Conservation (phyloP, 306 rosid species). For the Casuarina cunninghamiana region DNA sequence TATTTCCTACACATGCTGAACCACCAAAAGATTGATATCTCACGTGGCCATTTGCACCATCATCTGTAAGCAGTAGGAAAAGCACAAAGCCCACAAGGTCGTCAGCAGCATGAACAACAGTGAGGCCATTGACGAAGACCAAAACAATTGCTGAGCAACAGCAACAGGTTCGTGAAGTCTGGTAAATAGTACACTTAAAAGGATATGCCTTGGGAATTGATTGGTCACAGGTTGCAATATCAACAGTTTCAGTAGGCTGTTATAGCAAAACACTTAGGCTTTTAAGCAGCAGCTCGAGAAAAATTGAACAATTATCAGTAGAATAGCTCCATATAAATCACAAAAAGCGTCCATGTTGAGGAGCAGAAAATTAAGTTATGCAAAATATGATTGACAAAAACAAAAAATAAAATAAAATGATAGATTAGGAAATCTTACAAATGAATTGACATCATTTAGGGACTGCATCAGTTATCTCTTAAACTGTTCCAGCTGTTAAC, state of each 20-base stretch:
- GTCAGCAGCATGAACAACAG: not conserved
- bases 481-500: conserved; percentile 80
- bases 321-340: not conserved
- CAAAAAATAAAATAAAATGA: not conserved
- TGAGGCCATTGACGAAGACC: conserved; percentile 1
- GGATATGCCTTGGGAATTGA: conserved; percentile 87
- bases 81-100: conserved; percentile 18
- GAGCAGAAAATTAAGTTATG: conserved; percentile 9
- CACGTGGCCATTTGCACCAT: conserved; percentile 50
- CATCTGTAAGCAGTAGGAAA: conserved; percentile 56
- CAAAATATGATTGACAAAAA: conserved; percentile 2
- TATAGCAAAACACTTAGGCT: conserved; percentile 5
- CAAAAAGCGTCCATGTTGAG: not conserved
- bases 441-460: conserved; percentile 67
- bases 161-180: conserved; percentile 17
- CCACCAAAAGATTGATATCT: conserved; percentile 48
- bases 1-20: conserved; percentile 40
- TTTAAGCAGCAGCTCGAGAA: conserved; percentile 9
- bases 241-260: conserved; percentile 80
- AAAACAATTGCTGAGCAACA: conserved; percentile 1
- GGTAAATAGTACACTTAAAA: conserved; percentile 58
- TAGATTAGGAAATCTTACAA: conserved; percentile 54
- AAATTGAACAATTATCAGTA: not conserved
- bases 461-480: conserved; percentile 93
- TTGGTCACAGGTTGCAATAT: conserved; percentile 92